Percentiles rank a stretch among this genome's conserved stretches.
Evolutionary conservation across 495 filamentous ascomycete species (phyloP).

Genomic region (Staphylotrichum tortipilum): DNA sequence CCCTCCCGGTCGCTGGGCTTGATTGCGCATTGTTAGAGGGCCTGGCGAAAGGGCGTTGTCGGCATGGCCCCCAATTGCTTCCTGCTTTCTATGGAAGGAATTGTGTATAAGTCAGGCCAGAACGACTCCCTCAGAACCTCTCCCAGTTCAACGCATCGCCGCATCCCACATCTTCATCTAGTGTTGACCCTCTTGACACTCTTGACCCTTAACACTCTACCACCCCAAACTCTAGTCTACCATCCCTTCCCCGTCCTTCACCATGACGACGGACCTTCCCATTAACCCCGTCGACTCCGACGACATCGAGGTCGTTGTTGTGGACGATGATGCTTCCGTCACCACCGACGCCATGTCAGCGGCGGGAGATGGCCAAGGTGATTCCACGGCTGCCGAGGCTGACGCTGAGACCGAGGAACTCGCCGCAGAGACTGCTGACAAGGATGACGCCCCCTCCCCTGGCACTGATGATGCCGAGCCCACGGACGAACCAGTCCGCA

Average conservation of each 20-base stretch:
- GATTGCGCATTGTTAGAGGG: too few relatives aligned
- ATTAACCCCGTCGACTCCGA: background rate
- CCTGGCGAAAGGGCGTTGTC: background rate
- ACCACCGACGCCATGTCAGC: too few relatives aligned
- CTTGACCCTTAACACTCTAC: too few relatives aligned
- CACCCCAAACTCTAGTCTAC: too few relatives aligned
- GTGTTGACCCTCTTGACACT: too few relatives aligned
- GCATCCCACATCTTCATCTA: too few relatives aligned
- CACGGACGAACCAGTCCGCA: background rate
- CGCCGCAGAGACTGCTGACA: background rate
- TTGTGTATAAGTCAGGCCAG: background rate
- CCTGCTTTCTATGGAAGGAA: too few relatives aligned
- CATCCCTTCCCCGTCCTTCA: too few relatives aligned
- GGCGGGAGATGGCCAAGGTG: too few relatives aligned
- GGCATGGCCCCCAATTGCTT: background rate
- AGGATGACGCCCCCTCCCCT: background rate
- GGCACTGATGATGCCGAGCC: background rate
- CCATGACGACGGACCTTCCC: background rate
- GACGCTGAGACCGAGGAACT: background rate
- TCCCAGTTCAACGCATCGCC: too few relatives aligned
- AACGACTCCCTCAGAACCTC: background rate
- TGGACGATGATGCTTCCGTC: background rate
- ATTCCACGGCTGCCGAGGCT: background rate
- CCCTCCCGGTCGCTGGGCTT: background rate
- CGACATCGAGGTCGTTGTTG: background rate